Conservation (phyloP, 148 eudicot species). For the Talinum fruticosum region DNA sequence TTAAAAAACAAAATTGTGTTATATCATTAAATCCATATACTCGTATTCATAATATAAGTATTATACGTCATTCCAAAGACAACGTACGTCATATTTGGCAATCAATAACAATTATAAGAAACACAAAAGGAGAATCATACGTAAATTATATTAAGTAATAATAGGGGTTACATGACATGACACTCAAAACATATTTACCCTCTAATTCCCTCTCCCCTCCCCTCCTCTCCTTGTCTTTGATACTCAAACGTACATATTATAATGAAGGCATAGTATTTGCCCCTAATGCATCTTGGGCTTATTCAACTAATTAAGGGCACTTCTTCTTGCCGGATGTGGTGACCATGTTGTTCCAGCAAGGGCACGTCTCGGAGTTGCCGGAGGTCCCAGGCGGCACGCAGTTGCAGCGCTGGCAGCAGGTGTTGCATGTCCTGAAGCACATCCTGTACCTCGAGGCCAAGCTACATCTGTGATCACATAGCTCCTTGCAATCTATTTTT, state of each 20-base stretch:
- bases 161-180: not conserved
- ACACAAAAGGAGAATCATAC: too few relatives aligned
- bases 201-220: too few relatives aligned
- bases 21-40: too few relatives aligned
- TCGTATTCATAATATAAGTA: too few relatives aligned
- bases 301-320: too few relatives aligned
- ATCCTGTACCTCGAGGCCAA: slow-evolving; percentile 35
- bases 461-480: slow-evolving; percentile 22
- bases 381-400: slow-evolving; percentile 60
- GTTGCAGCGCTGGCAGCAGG: slow-evolving; percentile 53
- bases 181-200: not conserved
- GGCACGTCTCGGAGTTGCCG: slow-evolving; percentile 42
- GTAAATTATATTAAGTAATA: not conserved
- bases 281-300: too few relatives aligned
- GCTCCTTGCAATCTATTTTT: slow-evolving; percentile 27
- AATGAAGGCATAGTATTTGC: too few relatives aligned
- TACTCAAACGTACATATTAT: too few relatives aligned
- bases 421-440: slow-evolving; percentile 45
- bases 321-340: slow-evolving; percentile 39
- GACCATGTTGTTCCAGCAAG: slow-evolving; percentile 43
- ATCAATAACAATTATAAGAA: too few relatives aligned
- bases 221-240: not conserved
- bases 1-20: too few relatives aligned
- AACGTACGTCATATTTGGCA: too few relatives aligned
- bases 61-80: too few relatives aligned